These are phyloP conservation scores for Rachicladosporium sp. DNA, from an alignment of 2,329 filamentous ascomycete species.

Conservation along the genomic window DNA sequence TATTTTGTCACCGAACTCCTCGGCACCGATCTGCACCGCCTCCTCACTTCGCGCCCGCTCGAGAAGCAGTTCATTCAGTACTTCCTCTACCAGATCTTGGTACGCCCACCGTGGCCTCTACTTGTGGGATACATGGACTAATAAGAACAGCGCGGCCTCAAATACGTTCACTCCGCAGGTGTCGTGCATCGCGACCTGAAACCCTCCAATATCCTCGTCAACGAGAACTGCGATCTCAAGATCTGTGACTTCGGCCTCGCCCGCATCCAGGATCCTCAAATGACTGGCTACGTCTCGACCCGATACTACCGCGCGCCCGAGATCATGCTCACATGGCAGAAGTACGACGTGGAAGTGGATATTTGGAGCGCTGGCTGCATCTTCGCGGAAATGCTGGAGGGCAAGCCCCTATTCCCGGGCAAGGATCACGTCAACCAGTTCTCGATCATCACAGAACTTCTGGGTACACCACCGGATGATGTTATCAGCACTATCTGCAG, in stretches of 20 bases:
- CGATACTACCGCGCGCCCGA: conserved; percentile 94
- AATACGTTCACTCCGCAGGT: conserved; percentile 97
- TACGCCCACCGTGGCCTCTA: conserved; percentile 33
- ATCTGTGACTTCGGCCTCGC: conserved; percentile 98
- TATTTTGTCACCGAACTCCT: conserved; percentile 98
- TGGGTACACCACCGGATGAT: conserved; percentile 93
- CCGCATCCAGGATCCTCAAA: conserved; percentile 95
- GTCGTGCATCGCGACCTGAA: conserved; percentile 97
- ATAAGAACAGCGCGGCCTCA: conserved; percentile 67
- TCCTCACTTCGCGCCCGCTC: conserved; percentile 86
- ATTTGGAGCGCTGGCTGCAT: conserved; percentile 97
- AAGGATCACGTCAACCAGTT: conserved; percentile 97
- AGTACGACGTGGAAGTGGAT: conserved; percentile 96
- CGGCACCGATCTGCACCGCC: conserved; percentile 88
- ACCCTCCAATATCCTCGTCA: conserved; percentile 97
- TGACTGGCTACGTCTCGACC: conserved; percentile 95
- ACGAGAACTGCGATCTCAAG: conserved; percentile 98
- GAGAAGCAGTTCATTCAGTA: conserved; percentile 99
- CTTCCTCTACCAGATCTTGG: conserved; percentile 97
- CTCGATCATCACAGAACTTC: conserved; percentile 95
- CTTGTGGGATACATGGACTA: not conserved
- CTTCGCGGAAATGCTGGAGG: conserved; percentile 79
- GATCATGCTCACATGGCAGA: conserved; percentile 99
- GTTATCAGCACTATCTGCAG: conserved; percentile 98
- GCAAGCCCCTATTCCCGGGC: conserved; percentile 92